Conservation (phyloP, 441 rosid genomes). For the Aquilaria agallochum region DNA sequence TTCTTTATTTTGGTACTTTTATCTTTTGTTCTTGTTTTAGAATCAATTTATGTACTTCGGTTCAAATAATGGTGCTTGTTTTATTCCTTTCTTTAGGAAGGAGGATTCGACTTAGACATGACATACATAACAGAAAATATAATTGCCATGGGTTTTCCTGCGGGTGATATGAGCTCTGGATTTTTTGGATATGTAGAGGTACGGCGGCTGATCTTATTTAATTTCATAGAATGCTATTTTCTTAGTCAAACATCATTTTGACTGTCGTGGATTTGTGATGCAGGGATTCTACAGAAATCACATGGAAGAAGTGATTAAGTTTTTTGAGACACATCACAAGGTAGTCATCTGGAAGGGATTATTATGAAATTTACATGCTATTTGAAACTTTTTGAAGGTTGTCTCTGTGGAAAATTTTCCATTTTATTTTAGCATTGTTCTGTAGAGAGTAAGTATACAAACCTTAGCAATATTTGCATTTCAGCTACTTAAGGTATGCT, state of each 20-base stretch:
- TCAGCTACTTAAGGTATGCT: no score
- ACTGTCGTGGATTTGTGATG: constrained; percentile 23
- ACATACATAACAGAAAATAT: constrained; percentile 89
- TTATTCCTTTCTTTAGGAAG: constrained; percentile 51
- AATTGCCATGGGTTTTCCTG: constrained; percentile 98
- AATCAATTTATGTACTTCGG: no score
- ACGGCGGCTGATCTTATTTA: constrained; percentile 12
- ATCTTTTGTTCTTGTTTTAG: no score
- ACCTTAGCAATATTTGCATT: no score
- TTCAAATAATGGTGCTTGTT: no score
- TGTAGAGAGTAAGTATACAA: no score
- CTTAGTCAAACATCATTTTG: constrained; percentile 9
- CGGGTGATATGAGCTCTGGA: constrained; percentile 97
- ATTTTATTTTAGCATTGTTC: no score
- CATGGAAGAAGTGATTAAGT: constrained; percentile 98
- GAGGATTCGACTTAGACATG: constrained; percentile 94
- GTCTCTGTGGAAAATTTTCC: no score
- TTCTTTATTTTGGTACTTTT: no score
- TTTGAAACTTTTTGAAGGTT: no score
- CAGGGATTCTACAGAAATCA: constrained; percentile 99
- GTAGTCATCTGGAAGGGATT: constrained; percentile 25
- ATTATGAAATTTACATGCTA: no score
- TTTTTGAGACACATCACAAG: constrained; percentile 97
- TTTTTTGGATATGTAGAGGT: constrained; percentile 95
- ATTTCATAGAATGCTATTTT: not conserved